These are phyloP conservation scores for Misopates orontium DNA, from an alignment of 257 asterid genomes.

Conservation along the genomic window DNA sequence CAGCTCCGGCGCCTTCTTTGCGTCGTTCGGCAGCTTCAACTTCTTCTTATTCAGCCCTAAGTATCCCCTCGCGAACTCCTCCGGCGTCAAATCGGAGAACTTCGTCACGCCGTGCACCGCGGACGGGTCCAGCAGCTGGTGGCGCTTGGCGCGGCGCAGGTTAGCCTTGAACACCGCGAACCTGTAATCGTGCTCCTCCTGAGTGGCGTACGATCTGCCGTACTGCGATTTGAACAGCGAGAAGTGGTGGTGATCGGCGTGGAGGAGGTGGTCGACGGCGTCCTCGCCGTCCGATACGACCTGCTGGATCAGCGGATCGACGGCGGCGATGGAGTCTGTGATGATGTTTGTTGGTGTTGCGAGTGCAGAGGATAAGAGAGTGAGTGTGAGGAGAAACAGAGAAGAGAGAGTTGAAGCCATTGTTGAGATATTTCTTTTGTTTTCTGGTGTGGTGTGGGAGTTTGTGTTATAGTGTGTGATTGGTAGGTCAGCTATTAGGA, in stretches of 20 bases:
- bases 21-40: conserved; percentile 55
- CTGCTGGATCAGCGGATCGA: conserved; percentile 69
- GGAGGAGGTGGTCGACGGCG: conserved; percentile 46
- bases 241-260: conserved; percentile 83
- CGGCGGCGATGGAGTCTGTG: conserved; percentile 32
- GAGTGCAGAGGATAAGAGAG: conserved; percentile 33
- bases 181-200: conserved; percentile 78
- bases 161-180: conserved; percentile 73
- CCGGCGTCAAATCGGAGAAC: conserved; percentile 76
- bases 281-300: conserved; percentile 68
- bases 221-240: conserved; percentile 58
- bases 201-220: conserved; percentile 56
- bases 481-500: conserved; percentile 28
- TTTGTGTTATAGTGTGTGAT: conserved; percentile 25
- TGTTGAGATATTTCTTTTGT: conserved; percentile 26
- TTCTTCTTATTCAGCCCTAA: conserved; percentile 55
- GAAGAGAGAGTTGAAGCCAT: conserved; percentile 45
- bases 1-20: conserved; percentile 64
- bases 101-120: conserved; percentile 86
- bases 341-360: conserved; percentile 23
- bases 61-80: conserved; percentile 62
- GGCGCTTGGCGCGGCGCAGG: conserved; percentile 72
- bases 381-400: conserved; percentile 36
- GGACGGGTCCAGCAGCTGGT: conserved; percentile 77
- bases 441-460: conserved; percentile 10